phyloP scores from a whole-genome alignment of 2,329 filamentous ascomycete species.

The Xylariaceae sp. region DNA sequence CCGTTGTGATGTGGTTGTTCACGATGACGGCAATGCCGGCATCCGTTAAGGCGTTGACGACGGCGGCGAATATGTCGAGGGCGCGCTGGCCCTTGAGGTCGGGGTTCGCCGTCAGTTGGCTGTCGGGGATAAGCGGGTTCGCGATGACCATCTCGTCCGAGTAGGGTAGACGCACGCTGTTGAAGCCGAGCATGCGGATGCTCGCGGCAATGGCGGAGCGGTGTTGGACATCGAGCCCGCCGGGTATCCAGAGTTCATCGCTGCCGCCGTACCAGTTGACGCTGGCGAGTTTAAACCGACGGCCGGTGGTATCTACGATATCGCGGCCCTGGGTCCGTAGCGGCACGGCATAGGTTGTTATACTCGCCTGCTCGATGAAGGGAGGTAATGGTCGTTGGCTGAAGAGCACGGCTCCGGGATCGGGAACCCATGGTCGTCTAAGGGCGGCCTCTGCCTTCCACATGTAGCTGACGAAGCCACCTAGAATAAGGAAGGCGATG shows the following conservation, averaged over 20 bases:
- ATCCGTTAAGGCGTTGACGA: conserved; percentile 64
- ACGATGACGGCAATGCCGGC: conserved; percentile 69
- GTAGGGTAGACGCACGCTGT: conserved; percentile 73
- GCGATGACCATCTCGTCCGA: conserved; percentile 70
- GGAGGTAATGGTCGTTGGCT: conserved; percentile 55
- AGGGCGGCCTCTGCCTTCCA: conserved; percentile 55
- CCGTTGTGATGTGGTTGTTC: conserved; percentile 75
- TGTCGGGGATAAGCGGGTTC: conserved; percentile 61
- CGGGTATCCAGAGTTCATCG: conserved; percentile 69
- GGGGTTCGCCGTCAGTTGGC: conserved; percentile 63
- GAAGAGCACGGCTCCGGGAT: conserved; percentile 55
- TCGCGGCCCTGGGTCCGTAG: conserved; percentile 65
- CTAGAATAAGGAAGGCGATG: conserved; percentile 46
- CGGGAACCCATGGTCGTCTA: conserved; percentile 56
- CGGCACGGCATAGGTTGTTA: conserved; percentile 60
- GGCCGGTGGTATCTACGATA: conserved; percentile 63
- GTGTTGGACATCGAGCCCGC: conserved; percentile 69
- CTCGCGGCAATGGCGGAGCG: conserved; percentile 65
- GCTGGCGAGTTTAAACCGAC: conserved; percentile 67
- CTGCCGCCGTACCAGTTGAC: conserved; percentile 77
- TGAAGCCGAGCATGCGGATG: conserved; percentile 70
- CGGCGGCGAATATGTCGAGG: conserved; percentile 67
- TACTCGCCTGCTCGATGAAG: conserved; percentile 51
- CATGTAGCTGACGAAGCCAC: conserved; percentile 50
- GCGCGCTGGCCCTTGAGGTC: conserved; percentile 64